Conservation (phyloP, 129 eudicot genomes). For the Silybum marianum region DNA sequence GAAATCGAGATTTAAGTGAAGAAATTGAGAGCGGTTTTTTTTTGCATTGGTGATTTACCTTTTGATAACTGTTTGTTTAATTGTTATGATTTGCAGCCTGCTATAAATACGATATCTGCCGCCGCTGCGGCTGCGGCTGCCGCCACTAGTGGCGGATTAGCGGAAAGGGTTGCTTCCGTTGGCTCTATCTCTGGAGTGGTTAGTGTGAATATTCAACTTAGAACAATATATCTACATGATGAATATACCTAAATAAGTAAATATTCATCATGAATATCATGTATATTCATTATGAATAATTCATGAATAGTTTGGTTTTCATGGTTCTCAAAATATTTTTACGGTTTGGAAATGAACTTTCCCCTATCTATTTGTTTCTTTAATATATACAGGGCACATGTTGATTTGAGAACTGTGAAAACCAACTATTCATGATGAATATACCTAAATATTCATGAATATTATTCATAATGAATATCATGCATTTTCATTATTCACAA, state of each 20-base stretch:
- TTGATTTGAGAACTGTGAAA: too few species aligned
- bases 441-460: background rate
- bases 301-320: background rate
- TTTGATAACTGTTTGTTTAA: background rate
- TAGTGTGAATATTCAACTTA: conserved; percentile 22
- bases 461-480: background rate
- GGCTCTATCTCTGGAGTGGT: conserved; percentile 70
- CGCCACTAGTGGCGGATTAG: conserved; percentile 67
- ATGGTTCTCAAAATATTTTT: too few species aligned
- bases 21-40: background rate
- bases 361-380: too few species aligned
- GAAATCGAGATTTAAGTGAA: background rate
- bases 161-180: conserved; percentile 70
- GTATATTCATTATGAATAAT: background rate
- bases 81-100: conserved; percentile 50
- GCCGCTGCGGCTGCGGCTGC: conserved; percentile 52
- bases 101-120: conserved; percentile 56
- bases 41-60: background rate
- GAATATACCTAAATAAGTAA: background rate
- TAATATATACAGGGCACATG: too few species aligned
- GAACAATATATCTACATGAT: background rate
- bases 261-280: background rate
- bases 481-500: background rate
- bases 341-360: too few species aligned
- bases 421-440: background rate